These are phyloP conservation scores for Boletus tylopilopsis DNA, from an alignment of 768 basidiomycete genomes.

Conservation along the genomic window DNA sequence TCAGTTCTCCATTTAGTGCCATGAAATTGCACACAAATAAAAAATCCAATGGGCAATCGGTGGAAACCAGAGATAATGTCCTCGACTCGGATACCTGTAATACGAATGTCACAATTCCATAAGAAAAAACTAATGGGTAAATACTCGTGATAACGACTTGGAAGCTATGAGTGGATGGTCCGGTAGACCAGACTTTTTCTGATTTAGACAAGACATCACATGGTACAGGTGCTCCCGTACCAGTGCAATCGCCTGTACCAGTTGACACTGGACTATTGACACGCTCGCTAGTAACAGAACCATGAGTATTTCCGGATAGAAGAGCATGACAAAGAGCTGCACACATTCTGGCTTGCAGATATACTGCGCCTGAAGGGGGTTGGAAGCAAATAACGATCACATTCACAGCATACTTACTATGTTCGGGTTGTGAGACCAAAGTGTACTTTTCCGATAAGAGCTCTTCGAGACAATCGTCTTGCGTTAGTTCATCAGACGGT, in stretches of 20 bases:
- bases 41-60: slow-evolving; percentile 9
- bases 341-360: neutral
- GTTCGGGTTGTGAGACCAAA: neutral
- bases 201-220: too few relatives aligned
- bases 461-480: neutral
- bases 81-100: slow-evolving; percentile 8
- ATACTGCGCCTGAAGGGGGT: neutral
- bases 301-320: neutral
- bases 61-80: neutral
- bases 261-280: neutral
- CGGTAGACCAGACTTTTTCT: neutral
- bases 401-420: neutral
- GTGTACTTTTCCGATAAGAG: neutral
- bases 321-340: neutral
- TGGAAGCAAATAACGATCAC: neutral
- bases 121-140: neutral
- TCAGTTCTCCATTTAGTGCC: neutral
- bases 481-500: neutral
- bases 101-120: neutral
- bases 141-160: slow-evolving; percentile 1
- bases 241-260: neutral
- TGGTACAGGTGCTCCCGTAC: too few relatives aligned
- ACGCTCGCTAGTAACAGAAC: neutral
- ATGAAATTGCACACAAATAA: neutral
- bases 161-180: neutral